Conservation (phyloP, 768 basidiomycete genomes). For the Antrodiella citrinella region DNA sequence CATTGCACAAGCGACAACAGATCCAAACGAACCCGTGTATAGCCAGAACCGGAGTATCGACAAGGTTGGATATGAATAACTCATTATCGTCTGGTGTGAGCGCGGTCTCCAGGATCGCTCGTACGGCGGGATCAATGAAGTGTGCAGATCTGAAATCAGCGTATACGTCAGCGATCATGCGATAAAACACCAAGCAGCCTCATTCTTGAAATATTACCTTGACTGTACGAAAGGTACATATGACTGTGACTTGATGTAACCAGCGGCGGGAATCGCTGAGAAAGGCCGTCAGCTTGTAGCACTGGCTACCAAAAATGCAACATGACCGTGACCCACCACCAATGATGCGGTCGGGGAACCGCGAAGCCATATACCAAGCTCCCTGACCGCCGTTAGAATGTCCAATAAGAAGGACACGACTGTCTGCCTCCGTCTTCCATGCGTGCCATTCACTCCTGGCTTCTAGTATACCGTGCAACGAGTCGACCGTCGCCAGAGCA, state of each 20-base stretch:
- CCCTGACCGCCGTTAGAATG: slow-evolving; percentile 96
- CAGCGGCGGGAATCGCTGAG: slow-evolving; percentile 69
- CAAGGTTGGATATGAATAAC: slow-evolving; percentile 72
- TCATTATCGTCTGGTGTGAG: slow-evolving; percentile 86
- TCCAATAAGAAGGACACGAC: slow-evolving; percentile 62
- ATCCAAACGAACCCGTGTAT: slow-evolving; percentile 58
- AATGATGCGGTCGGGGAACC: slow-evolving; percentile 69
- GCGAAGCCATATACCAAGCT: slow-evolving; percentile 68
- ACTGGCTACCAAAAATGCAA: background rate
- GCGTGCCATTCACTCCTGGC: slow-evolving; percentile 27
- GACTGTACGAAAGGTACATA: slow-evolving; percentile 72
- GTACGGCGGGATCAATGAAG: slow-evolving; percentile 68
- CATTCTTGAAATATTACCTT: slow-evolving; percentile 28
- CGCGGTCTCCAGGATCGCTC: slow-evolving; percentile 64
- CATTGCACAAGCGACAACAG: background rate
- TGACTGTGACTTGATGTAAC: slow-evolving; percentile 79
- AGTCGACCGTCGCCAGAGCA: slow-evolving; percentile 54
- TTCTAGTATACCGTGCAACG: slow-evolving; percentile 41
- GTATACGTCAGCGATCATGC: slow-evolving; percentile 17
- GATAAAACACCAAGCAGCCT: background rate
- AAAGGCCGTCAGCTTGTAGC: background rate
- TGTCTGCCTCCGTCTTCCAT: slow-evolving; percentile 31
- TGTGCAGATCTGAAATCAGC: slow-evolving; percentile 69
- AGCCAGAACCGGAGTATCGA: slow-evolving; percentile 58
- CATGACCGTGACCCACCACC: slow-evolving; percentile 34